These are phyloP conservation scores for Pseudopediastrum boryanum DNA, from an alignment of 139 green algal genomes.

Conservation along the genomic window DNA sequence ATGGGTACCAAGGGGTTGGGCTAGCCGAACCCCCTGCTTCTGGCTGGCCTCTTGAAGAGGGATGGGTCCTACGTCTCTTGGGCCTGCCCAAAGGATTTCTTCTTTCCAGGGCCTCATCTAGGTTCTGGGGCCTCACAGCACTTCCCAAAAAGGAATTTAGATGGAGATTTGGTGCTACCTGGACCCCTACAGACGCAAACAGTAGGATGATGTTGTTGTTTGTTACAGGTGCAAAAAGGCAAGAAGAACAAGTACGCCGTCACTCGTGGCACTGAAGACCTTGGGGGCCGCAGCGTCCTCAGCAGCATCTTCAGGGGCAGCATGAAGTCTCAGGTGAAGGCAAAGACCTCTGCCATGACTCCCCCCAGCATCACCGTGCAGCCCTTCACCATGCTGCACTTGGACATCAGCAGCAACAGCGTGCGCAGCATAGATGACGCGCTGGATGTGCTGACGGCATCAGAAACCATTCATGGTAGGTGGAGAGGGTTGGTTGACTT, in stretches of 20 bases:
- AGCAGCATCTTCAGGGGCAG: conserved; percentile 43
- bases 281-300: conserved; percentile 25
- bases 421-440: conserved; percentile 62
- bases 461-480: conserved; percentile 29
- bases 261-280: conserved; percentile 37
- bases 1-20: too few species aligned
- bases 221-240: background rate
- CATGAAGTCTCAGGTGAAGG: conserved; percentile 29
- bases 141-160: too few species aligned
- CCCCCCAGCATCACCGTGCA: conserved; percentile 63
- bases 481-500: background rate
- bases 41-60: too few species aligned
- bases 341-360: conserved; percentile 3
- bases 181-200: too few species aligned
- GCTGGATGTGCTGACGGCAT: conserved; percentile 36
- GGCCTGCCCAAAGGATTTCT: too few species aligned
- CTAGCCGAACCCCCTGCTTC: too few species aligned
- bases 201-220: too few species aligned
- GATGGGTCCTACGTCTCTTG: too few species aligned
- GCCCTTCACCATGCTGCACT: conserved; percentile 73
- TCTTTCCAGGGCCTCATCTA: too few species aligned
- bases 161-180: too few species aligned
- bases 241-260: conserved; percentile 53
- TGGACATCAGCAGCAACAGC: conserved; percentile 53
- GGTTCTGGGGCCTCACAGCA: too few species aligned